phyloP scores from a whole-genome alignment of 306 rosid species.

The Alnus glutinosa region DNA sequence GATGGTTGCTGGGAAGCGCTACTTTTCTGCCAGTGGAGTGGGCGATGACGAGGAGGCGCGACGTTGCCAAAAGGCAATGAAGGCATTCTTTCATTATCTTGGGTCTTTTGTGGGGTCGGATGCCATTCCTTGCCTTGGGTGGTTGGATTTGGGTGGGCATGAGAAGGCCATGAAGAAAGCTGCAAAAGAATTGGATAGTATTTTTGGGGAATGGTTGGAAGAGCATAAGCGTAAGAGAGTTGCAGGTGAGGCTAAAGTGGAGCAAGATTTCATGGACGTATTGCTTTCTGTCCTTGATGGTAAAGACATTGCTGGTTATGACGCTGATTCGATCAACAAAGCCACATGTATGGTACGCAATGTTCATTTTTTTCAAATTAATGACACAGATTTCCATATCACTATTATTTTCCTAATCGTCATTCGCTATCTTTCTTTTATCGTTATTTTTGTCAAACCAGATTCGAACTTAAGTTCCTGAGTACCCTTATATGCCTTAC shows the following conservation, averaged over 20 bases:
- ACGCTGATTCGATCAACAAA: conserved; percentile 45
- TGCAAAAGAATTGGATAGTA: conserved; percentile 27
- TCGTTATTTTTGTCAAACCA: no score
- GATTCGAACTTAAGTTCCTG: no score
- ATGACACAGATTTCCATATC: no score
- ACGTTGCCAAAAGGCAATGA: conserved; percentile 1
- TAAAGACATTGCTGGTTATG: conserved; percentile 23
- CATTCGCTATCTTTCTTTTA: no score
- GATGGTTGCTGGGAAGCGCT: conserved; percentile 38
- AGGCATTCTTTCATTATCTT: conserved; percentile 6
- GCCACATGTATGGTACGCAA: conserved; percentile 47
- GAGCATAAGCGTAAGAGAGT: conserved; percentile 37
- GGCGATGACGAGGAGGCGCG: not conserved
- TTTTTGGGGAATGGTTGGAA: conserved; percentile 32
- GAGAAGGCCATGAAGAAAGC: conserved; percentile 41
- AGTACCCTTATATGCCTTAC: no score
- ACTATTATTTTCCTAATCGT: no score
- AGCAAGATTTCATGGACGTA: conserved; percentile 45
- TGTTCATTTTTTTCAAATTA: no score
- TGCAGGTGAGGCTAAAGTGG: not conserved
- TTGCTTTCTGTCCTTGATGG: conserved; percentile 16
- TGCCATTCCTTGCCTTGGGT: conserved; percentile 41
- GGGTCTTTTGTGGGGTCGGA: conserved; percentile 36
- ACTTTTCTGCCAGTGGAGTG: not conserved
- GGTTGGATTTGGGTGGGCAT: conserved; percentile 43